phyloP scores from a whole-genome alignment of 768 basidiomycete genomes.

The Lactarius sanguifluus region DNA sequence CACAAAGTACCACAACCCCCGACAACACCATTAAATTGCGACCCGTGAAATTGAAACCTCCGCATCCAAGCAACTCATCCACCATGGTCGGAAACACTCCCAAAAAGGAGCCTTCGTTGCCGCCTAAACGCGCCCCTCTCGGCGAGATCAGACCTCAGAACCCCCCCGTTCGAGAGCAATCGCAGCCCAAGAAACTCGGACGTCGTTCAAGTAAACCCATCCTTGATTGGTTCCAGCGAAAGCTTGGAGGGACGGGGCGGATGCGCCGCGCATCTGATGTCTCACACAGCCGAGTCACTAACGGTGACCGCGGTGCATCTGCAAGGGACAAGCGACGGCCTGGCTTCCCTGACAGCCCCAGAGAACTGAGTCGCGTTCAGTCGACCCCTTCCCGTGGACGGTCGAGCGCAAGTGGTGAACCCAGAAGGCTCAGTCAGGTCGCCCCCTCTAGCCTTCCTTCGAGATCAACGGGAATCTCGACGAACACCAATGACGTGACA shows the following conservation, averaged over 20 bases:
- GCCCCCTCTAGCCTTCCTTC: conserved; percentile 25
- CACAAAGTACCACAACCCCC: conserved; percentile 2
- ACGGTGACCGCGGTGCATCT: conserved; percentile 20
- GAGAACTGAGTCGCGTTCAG: conserved; percentile 28
- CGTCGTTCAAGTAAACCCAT: conserved; percentile 80
- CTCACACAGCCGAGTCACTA: conserved; percentile 21
- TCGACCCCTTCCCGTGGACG: conserved; percentile 30
- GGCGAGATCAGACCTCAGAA: conserved; percentile 30
- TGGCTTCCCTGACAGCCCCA: conserved; percentile 27
- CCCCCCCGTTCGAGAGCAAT: conserved; percentile 32
- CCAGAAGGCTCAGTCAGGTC: conserved; percentile 29
- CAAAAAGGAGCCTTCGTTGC: conserved; percentile 22
- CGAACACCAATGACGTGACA: conserved; percentile 49
- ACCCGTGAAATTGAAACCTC: conserved; percentile 1
- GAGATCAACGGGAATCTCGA: conserved; percentile 50
- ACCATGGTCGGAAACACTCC: conserved; percentile 17
- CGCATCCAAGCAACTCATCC: neutral
- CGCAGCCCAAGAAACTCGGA: conserved; percentile 60
- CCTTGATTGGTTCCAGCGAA: conserved; percentile 88
- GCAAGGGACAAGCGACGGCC: conserved; percentile 24
- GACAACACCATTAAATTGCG: conserved; percentile 15
- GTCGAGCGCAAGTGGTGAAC: conserved; percentile 30
- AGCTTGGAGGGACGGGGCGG: conserved; percentile 69
- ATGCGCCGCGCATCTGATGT: conserved; percentile 49
- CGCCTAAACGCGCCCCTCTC: conserved; percentile 28